Evolutionary conservation across 148 eudicot species (phyloP).

Genomic region (Rhododendron ovatum): DNA sequence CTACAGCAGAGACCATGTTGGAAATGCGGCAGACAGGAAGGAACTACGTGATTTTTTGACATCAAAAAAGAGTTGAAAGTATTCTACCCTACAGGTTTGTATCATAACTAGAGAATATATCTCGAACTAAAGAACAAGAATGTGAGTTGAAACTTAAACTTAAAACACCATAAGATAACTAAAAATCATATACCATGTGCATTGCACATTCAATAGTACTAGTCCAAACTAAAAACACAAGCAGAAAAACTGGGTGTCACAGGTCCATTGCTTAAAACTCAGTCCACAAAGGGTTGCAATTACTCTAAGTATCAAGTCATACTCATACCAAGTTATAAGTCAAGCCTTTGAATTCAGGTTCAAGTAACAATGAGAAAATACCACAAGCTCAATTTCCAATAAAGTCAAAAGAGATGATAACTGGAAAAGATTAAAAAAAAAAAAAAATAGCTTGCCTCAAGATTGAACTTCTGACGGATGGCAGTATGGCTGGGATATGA

Average conservation of each 20-base stretch:
- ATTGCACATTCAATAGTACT: not conserved
- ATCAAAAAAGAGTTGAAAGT: not conserved
- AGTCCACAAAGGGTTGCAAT: too few relatives aligned
- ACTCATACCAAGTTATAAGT: not conserved
- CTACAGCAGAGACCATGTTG: not conserved
- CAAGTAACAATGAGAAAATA: not conserved
- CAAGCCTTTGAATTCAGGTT: not conserved
- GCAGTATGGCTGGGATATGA: conserved; percentile 72
- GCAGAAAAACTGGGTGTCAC: not conserved
- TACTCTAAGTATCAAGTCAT: not conserved
- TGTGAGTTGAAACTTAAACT: not conserved
- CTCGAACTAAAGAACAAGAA: not conserved
- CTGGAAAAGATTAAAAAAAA: not conserved
- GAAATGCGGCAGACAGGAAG: not conserved
- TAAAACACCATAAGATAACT: not conserved
- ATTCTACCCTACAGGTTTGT: not conserved
- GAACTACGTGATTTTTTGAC: not conserved
- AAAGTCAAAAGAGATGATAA: not conserved
- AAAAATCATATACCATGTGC: not conserved
- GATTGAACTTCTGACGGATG: conserved; percentile 68
- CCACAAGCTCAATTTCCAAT: not conserved
- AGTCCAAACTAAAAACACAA: not conserved
- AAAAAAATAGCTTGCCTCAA: conserved; percentile 47
- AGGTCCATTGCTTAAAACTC: not conserved
- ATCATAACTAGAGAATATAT: not conserved